Percentiles rank a stretch among this genome's conserved stretches.
These are phyloP conservation scores for Penicillium sp. DNA, from an alignment of 2,329 filamentous ascomycete species.

Conservation along the genomic window DNA sequence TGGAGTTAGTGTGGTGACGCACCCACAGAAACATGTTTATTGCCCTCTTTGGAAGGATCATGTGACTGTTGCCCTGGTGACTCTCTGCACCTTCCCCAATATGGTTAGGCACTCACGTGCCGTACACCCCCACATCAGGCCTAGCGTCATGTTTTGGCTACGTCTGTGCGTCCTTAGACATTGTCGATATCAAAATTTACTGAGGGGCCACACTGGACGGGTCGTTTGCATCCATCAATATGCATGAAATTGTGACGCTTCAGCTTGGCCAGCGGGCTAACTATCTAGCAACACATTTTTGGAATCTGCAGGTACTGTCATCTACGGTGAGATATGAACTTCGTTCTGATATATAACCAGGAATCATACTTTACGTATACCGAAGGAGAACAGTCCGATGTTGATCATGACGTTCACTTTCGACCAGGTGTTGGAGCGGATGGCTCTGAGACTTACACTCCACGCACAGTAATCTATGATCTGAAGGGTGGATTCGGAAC, in stretches of 20 bases:
- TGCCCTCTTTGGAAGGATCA: slow-evolving; percentile 23
- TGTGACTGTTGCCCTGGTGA: slow-evolving; percentile 34
- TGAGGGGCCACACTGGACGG: not conserved
- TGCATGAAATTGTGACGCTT: slow-evolving; percentile 94
- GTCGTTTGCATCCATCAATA: slow-evolving; percentile 37
- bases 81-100: slow-evolving; percentile 6
- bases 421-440: slow-evolving; percentile 76
- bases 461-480: slow-evolving; percentile 89
- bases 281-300: slow-evolving; percentile 92
- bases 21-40: slow-evolving; percentile 30
- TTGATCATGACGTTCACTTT: slow-evolving; percentile 88
- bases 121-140: not conserved
- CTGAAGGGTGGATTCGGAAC: slow-evolving; percentile 91
- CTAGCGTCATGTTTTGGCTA: slow-evolving; percentile 4
- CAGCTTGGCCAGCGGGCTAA: slow-evolving; percentile 93
- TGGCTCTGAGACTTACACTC: slow-evolving; percentile 87
- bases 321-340: not conserved
- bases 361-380: slow-evolving; percentile 97
- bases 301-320: slow-evolving; percentile 78
- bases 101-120: slow-evolving; percentile 21
- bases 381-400: slow-evolving; percentile 60
- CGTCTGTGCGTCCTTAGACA: slow-evolving; percentile 15
- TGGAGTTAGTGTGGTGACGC: slow-evolving; percentile 26
- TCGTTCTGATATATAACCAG: slow-evolving; percentile 43
- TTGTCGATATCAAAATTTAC: slow-evolving; percentile 8